A percentile compares a stretch with the other conserved stretches of the same genome.
phyloP scores from a whole-genome alignment of 2,329 filamentous ascomycete genomes.

The Phialemoniopsis sp. region DNA sequence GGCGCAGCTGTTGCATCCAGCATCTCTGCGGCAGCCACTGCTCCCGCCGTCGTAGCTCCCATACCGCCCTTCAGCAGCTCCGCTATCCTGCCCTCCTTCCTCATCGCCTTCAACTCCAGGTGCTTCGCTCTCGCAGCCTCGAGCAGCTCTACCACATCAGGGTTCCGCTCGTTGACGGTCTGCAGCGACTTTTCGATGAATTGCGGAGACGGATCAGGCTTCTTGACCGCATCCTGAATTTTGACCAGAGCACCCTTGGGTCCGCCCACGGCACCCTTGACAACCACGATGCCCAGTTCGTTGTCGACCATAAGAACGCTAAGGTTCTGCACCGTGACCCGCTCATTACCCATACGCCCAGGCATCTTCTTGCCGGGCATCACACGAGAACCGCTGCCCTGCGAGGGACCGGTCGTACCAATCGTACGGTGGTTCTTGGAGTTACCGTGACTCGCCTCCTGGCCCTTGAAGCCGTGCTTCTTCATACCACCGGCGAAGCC shows the following conservation, averaged over 20 bases:
- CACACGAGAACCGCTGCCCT: slow-evolving; percentile 89
- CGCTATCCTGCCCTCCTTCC: slow-evolving; percentile 34
- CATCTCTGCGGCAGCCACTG: slow-evolving; percentile 9
- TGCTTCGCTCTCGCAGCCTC: slow-evolving; percentile 45
- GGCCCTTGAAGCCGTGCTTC: slow-evolving; percentile 82
- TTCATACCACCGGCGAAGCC: slow-evolving; percentile 99
- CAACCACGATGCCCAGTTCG: slow-evolving; percentile 80
- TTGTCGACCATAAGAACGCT: slow-evolving; percentile 84
- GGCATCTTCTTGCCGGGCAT: slow-evolving; percentile 97
- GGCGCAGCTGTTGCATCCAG: slow-evolving; percentile 8
- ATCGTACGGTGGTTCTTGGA: slow-evolving; percentile 90
- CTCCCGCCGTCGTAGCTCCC: slow-evolving; percentile 10
- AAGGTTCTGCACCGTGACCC: slow-evolving; percentile 86
- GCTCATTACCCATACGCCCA: slow-evolving; percentile 88
- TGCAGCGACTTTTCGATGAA: slow-evolving; percentile 41
- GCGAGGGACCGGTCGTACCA: slow-evolving; percentile 83
- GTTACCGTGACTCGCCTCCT: slow-evolving; percentile 91
- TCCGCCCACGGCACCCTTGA: slow-evolving; percentile 82
- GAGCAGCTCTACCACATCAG: slow-evolving; percentile 38
- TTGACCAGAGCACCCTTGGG: slow-evolving; percentile 83
- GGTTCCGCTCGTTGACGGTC: slow-evolving; percentile 40
- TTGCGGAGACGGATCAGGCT: slow-evolving; percentile 51
- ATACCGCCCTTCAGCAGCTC: slow-evolving; percentile 15
- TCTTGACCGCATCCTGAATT: slow-evolving; percentile 89
- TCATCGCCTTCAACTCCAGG: slow-evolving; percentile 47